Evolutionary conservation across 768 basidiomycete species (phyloP).

Genomic region (Boletellus ananas): DNA sequence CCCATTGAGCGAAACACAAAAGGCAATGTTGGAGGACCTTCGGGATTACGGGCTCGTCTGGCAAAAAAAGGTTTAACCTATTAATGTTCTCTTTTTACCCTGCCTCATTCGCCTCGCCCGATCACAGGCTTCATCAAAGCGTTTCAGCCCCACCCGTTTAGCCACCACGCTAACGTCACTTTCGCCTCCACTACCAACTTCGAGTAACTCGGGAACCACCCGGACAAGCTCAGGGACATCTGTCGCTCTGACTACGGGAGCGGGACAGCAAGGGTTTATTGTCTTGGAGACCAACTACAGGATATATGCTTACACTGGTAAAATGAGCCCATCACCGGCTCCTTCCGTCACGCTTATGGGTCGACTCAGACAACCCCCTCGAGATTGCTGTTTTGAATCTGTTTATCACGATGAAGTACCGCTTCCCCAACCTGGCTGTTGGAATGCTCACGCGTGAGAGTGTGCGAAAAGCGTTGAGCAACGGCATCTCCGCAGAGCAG

Average conservation of each 20-base stretch:
- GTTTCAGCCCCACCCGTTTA: conserved; percentile 92
- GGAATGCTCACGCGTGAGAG: conserved; percentile 94
- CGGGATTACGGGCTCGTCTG: conserved; percentile 94
- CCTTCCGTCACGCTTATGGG: conserved; percentile 13
- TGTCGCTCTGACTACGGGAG: conserved; percentile 42
- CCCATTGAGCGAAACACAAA: conserved; percentile 71
- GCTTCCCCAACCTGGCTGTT: conserved; percentile 96
- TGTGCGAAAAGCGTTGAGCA: conserved; percentile 88
- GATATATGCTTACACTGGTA: conserved; percentile 96
- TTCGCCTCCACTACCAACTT: conserved; percentile 71
- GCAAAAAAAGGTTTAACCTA: conserved; percentile 61
- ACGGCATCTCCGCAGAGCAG: conserved; percentile 96
- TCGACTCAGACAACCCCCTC: conserved; percentile 76
- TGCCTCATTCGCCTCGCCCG: conserved; percentile 6
- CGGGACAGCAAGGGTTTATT: conserved; percentile 82
- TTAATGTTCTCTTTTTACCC: conserved; percentile 12
- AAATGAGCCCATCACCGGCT: conserved; percentile 11
- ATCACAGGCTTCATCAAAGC: conserved; percentile 61
- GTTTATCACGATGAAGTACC: conserved; percentile 87
- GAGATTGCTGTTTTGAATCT: conserved; percentile 95
- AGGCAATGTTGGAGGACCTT: conserved; percentile 86
- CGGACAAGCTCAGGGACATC: conserved; percentile 14
- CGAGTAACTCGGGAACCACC: conserved; percentile 26
- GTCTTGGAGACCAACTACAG: conserved; percentile 98
- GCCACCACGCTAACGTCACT: conserved; percentile 94